These are phyloP conservation scores for Aphanomyces cochlioides DNA, from an alignment of 352 stramenopile genomes.

Conservation along the genomic window DNA sequence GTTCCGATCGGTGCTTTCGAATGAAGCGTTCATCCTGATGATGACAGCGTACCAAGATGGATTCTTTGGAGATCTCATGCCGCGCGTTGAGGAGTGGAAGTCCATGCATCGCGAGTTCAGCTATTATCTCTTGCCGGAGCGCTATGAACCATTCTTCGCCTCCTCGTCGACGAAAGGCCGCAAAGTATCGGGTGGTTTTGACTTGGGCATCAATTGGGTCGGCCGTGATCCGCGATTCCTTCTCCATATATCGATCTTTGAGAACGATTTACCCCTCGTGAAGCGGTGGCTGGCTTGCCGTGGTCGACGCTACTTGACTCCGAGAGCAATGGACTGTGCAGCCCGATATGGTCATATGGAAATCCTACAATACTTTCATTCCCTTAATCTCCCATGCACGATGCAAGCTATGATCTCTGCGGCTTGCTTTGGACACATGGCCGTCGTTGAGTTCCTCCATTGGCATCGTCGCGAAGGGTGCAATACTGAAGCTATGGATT, in stretches of 20 bases:
- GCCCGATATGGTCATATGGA: conserved; percentile 14
- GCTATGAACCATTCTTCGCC: background rate
- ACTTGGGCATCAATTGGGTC: conserved; percentile 29
- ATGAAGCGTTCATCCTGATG: conserved; percentile 2
- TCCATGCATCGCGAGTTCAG: conserved; percentile 22
- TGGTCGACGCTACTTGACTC: conserved; percentile 21
- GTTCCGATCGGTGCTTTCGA: conserved; percentile 10
- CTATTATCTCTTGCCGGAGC: conserved; percentile 24
- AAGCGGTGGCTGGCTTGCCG: conserved; percentile 27
- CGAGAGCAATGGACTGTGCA: conserved; percentile 17
- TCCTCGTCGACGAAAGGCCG: background rate
- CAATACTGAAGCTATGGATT: conserved; percentile 39
- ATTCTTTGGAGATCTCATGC: conserved; percentile 26
- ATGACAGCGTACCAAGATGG: conserved; percentile 24
- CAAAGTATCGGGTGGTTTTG: conserved; percentile 23
- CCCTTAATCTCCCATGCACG: background rate
- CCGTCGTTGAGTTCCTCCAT: conserved; percentile 34
- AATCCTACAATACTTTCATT: conserved; percentile 23
- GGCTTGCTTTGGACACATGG: conserved; percentile 26
- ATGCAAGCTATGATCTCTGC: conserved; percentile 34
- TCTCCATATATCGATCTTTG: conserved; percentile 26
- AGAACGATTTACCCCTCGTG: conserved; percentile 16
- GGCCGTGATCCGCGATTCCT: conserved; percentile 23
- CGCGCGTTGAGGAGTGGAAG: conserved; percentile 26
- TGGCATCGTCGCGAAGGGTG: conserved; percentile 34